A percentile compares a stretch with the other conserved stretches of the same genome.
Evolutionary conservation across 352 stramenopile species (phyloP).

Genomic region (Aphanomyces cochlioides): DNA sequence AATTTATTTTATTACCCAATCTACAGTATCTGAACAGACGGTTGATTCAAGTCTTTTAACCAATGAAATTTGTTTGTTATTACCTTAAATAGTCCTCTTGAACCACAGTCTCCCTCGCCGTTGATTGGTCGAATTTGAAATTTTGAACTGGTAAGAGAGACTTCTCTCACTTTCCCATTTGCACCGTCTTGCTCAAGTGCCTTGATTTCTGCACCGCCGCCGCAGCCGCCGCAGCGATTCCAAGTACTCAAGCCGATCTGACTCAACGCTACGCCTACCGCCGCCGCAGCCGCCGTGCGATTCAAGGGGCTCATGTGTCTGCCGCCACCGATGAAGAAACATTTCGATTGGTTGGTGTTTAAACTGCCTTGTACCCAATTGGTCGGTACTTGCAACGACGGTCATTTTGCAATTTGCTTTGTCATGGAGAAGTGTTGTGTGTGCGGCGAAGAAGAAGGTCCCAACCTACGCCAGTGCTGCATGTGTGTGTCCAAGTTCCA

Average conservation of each 20-base stretch:
- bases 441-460: neutral
- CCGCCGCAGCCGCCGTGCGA: too few relatives aligned
- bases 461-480: neutral
- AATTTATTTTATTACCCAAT: neutral
- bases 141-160: slow-evolving; percentile 5
- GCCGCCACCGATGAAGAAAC: neutral
- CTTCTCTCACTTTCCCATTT: slow-evolving; percentile 5
- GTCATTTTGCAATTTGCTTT: slow-evolving; percentile 5
- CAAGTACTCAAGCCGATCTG: neutral
- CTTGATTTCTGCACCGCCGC: neutral
- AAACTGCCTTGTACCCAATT: neutral
- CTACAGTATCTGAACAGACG: too few relatives aligned
- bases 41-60: too few relatives aligned
- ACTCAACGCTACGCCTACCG: too few relatives aligned
- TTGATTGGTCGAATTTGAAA: neutral
- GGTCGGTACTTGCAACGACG: neutral
- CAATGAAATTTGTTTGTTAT: neutral
- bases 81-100: neutral
- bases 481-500: neutral
- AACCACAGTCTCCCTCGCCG: neutral
- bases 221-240: neutral
- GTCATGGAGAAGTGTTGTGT: neutral
- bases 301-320: too few relatives aligned
- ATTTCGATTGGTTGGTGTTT: neutral
- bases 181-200: neutral